Conservation (phyloP, 1,139 yeast genomes). For the Citeromyces siamensis region DNA sequence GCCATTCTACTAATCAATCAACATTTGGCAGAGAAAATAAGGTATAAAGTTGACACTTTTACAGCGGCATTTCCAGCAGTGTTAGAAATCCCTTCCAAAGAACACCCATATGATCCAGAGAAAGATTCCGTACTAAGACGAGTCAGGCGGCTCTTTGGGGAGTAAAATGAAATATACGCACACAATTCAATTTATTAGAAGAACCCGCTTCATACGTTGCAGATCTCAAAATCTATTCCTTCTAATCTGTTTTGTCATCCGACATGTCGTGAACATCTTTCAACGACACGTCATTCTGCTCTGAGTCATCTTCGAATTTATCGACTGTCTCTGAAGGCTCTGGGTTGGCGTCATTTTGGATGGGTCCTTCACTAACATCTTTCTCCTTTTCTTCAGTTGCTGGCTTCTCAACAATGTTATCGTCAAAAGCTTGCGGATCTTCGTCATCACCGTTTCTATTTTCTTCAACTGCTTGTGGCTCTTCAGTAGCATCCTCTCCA, state of each 20-base stretch:
- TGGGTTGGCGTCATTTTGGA: not conserved
- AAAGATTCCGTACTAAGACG: slow-evolving; percentile 92
- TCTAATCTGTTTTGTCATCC: slow-evolving; percentile 20
- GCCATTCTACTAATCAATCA: slow-evolving; percentile 91
- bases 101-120: slow-evolving; percentile 97
- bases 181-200: too few species aligned
- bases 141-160: slow-evolving; percentile 92
- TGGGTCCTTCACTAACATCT: slow-evolving; percentile 8
- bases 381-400: slow-evolving; percentile 14
- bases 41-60: slow-evolving; percentile 71
- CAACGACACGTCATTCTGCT: too few species aligned
- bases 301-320: slow-evolving; percentile 13
- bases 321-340: slow-evolving; percentile 10
- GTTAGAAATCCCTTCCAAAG: slow-evolving; percentile 94
- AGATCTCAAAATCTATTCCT: slow-evolving; percentile 14
- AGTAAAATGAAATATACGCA: slow-evolving; percentile 37
- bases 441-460: slow-evolving; percentile 8
- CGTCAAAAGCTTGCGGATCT: slow-evolving; percentile 9
- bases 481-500: slow-evolving; percentile 8
- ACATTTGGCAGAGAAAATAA: slow-evolving; percentile 85
- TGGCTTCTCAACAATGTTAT: slow-evolving; percentile 12
- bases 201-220: too few species aligned
- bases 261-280: slow-evolving; percentile 8
- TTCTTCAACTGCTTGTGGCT: slow-evolving; percentile 8
- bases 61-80: slow-evolving; percentile 94